phyloP scores from a whole-genome alignment of 805 yeast genomes.

The Candida nonsorbophila region DNA sequence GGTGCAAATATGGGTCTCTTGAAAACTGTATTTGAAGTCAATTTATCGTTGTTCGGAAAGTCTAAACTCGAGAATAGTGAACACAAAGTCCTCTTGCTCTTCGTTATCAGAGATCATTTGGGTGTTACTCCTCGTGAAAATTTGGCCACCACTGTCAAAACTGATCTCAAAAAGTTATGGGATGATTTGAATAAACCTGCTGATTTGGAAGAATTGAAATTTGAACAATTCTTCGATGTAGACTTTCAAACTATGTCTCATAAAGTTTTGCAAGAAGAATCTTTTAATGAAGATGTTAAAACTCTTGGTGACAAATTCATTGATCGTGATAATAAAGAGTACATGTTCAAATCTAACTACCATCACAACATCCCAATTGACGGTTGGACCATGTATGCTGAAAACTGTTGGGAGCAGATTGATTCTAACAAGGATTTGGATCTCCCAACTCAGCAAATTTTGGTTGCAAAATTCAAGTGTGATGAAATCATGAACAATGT shows the following conservation, averaged over 20 bases:
- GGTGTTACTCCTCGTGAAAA: slow-evolving; percentile 80
- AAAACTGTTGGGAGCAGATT: slow-evolving; percentile 90
- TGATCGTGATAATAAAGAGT: slow-evolving; percentile 19
- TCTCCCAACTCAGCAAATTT: slow-evolving; percentile 91
- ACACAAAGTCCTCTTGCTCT: slow-evolving; percentile 65
- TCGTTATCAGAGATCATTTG: slow-evolving; percentile 89
- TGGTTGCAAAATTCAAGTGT: slow-evolving; percentile 92
- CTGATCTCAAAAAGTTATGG: slow-evolving; percentile 81
- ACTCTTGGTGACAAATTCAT: slow-evolving; percentile 60
- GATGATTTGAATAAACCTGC: slow-evolving; percentile 66
- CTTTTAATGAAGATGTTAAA: slow-evolving; percentile 58
- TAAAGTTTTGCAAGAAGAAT: slow-evolving; percentile 72
- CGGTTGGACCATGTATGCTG: slow-evolving; percentile 93
- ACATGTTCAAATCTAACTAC: slow-evolving; percentile 60
- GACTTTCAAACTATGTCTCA: slow-evolving; percentile 80
- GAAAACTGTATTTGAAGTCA: slow-evolving; percentile 95
- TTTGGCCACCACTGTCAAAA: slow-evolving; percentile 59
- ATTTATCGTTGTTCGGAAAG: slow-evolving; percentile 75
- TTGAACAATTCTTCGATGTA: slow-evolving; percentile 80
- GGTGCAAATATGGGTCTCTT: slow-evolving; percentile 96
- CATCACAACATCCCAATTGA: slow-evolving; percentile 88
- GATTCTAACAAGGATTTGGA: slow-evolving; percentile 91
- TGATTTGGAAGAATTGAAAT: slow-evolving; percentile 46
- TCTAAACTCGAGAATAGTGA: slow-evolving; percentile 30
- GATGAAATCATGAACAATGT: slow-evolving; percentile 66